phyloP scores from a whole-genome alignment of 345 rosid species.

The Citrus unshiu region DNA sequence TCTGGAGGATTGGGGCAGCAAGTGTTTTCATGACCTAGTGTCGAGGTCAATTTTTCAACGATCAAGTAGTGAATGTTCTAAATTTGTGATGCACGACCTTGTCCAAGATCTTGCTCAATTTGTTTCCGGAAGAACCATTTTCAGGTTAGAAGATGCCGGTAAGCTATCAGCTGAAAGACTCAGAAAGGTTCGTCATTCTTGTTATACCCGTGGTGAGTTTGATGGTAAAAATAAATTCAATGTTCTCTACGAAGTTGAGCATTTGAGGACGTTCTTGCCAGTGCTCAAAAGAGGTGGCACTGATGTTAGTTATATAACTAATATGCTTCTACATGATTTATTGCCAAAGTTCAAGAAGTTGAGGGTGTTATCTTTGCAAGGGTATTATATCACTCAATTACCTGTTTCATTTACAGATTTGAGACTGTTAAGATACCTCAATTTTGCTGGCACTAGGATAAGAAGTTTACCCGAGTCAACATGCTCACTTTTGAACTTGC shows the following conservation, averaged over 20 bases:
- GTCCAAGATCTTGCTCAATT: slow-evolving; percentile 16
- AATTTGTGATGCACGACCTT: slow-evolving; percentile 17
- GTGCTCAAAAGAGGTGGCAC: neutral
- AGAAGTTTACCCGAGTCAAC: neutral
- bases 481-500: neutral
- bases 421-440: neutral
- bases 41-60: slow-evolving; percentile 14
- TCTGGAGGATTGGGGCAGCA: slow-evolving; percentile 8
- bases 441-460: neutral
- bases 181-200: neutral
- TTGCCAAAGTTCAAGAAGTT: neutral
- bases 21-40: slow-evolving; percentile 5
- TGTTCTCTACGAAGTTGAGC: neutral
- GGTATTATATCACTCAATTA: neutral
- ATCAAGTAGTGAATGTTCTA: neutral
- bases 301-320: no score
- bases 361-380: neutral
- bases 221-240: neutral
- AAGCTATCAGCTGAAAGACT: neutral
- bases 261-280: neutral
- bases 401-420: neutral
- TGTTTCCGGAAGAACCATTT: neutral
- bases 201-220: neutral
- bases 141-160: neutral
- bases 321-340: neutral